Evolutionary conservation across 768 basidiomycete species (phyloP).

Genomic region (Agaricus blazei): DNA sequence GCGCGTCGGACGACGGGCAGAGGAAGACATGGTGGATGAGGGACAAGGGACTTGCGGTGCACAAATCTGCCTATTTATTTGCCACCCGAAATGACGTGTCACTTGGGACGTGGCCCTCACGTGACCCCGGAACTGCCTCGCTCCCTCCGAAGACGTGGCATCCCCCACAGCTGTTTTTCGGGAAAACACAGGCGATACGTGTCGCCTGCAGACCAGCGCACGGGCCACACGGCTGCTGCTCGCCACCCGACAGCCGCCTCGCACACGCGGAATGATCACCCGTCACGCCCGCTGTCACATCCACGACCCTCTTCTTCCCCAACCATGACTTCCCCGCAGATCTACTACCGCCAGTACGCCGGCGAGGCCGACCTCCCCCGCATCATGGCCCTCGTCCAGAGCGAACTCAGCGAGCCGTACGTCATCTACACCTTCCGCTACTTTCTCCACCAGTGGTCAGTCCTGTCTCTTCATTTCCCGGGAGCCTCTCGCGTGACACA

Average conservation of each 20-base stretch:
- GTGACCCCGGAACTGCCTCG: conserved; percentile 13
- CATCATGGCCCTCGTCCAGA: conserved; percentile 85
- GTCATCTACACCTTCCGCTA: conserved; percentile 96
- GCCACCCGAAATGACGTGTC: conserved; percentile 30
- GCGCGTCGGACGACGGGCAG: conserved; percentile 49
- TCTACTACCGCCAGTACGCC: conserved; percentile 66
- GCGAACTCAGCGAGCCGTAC: conserved; percentile 93
- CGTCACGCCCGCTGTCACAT: background rate
- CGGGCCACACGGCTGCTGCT: no score
- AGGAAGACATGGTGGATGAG: conserved; percentile 31
- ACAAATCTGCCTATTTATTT: conserved; percentile 27
- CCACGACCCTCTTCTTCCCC: conserved; percentile 11
- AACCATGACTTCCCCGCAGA: conserved; percentile 22
- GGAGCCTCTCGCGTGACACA: conserved; percentile 19
- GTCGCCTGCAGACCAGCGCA: background rate
- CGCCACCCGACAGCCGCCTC: no score
- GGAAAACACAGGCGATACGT: background rate
- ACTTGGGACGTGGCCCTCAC: conserved; percentile 36
- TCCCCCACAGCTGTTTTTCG: conserved; percentile 4
- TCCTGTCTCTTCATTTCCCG: conserved; percentile 21
- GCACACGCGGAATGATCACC: no score
- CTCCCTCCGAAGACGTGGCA: conserved; percentile 2
- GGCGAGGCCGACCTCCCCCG: conserved; percentile 77
- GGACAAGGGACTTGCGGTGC: conserved; percentile 21
- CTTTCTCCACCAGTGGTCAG: conserved; percentile 94